phyloP scores from a whole-genome alignment of 805 yeast genomes.

The Saccharomycopsis synnaedendra region DNA sequence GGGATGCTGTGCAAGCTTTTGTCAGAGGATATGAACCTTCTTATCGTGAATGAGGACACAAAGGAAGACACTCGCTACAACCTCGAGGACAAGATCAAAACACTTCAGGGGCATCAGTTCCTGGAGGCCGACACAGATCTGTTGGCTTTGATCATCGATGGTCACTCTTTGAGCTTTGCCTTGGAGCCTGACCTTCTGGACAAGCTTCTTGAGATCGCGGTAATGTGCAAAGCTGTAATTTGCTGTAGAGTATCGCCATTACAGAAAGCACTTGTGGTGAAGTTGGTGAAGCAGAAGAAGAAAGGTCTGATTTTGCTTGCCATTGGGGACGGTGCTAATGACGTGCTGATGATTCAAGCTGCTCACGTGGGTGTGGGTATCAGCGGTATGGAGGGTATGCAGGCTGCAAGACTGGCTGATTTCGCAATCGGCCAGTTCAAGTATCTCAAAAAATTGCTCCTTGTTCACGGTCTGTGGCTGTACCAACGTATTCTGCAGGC shows the following conservation, averaged over 20 bases:
- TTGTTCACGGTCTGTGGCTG: slow-evolving; percentile 98
- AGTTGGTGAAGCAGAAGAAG: slow-evolving; percentile 76
- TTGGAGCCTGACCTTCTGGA: slow-evolving; percentile 74
- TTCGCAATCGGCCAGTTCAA: slow-evolving; percentile 93
- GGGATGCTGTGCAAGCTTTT: slow-evolving; percentile 95
- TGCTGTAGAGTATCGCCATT: slow-evolving; percentile 98
- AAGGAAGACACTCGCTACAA: slow-evolving; percentile 69
- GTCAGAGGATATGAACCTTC: slow-evolving; percentile 90
- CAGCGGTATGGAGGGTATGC: slow-evolving; percentile 99
- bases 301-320: slow-evolving; percentile 68
- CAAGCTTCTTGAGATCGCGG: slow-evolving; percentile 65
- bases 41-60: slow-evolving; percentile 79
- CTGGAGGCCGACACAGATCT: slow-evolving; percentile 63
- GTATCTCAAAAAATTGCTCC: slow-evolving; percentile 65
- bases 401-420: slow-evolving; percentile 97
- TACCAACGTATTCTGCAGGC: slow-evolving; percentile 91
- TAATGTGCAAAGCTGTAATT: slow-evolving; percentile 86
- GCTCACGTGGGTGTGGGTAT: slow-evolving; percentile 99
- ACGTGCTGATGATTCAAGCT: slow-evolving; percentile 98
- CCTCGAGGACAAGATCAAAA: slow-evolving; percentile 61
- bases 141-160: slow-evolving; percentile 87
- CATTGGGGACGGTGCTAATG: slow-evolving; percentile 98
- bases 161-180: slow-evolving; percentile 81
- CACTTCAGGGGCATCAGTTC: slow-evolving; percentile 49
- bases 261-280: slow-evolving; percentile 93